Evolutionary conservation across 768 basidiomycete species (phyloP).

Genomic region (Hydnomerulius pinastri): DNA sequence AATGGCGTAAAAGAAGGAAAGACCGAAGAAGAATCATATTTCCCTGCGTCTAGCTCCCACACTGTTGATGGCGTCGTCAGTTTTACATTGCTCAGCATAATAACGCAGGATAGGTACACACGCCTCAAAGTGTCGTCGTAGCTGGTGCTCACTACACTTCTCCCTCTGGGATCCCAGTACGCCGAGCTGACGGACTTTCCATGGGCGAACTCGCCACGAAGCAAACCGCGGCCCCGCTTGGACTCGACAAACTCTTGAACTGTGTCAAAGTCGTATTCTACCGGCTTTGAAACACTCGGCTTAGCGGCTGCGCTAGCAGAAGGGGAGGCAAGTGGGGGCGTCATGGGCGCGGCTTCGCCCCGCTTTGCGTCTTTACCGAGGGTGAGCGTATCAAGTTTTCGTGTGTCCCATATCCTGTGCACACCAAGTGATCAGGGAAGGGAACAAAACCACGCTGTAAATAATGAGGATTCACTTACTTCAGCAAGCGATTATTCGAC

Average conservation of each 20-base stretch:
- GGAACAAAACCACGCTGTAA: neutral
- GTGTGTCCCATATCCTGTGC: constrained; percentile 75
- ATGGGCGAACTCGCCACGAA: constrained; percentile 70
- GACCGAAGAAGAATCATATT: constrained; percentile 44
- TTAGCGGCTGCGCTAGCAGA: too few relatives aligned
- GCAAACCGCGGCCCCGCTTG: constrained; percentile 49
- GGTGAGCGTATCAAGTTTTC: constrained; percentile 56
- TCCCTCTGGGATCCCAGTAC: constrained; percentile 83
- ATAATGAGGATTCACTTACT: constrained; percentile 44
- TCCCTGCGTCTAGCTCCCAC: constrained; percentile 67
- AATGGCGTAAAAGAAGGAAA: constrained; percentile 70
- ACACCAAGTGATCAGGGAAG: neutral
- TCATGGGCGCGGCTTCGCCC: constrained; percentile 23
- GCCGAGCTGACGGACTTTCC: constrained; percentile 80
- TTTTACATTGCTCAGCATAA: neutral
- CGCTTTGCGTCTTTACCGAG: constrained; percentile 9
- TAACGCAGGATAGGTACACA: constrained; percentile 37
- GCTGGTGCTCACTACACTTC: constrained; percentile 79
- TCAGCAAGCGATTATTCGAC: constrained; percentile 71
- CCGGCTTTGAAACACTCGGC: constrained; percentile 13
- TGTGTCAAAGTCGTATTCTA: constrained; percentile 40
- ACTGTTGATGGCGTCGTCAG: constrained; percentile 45
- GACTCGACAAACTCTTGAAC: constrained; percentile 54
- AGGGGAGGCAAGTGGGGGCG: constrained; percentile 29
- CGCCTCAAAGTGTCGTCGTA: constrained; percentile 79